Evolutionary conservation across 23 red algal genomes (phyloP).

Genomic region (Chondrus crispus): DNA sequence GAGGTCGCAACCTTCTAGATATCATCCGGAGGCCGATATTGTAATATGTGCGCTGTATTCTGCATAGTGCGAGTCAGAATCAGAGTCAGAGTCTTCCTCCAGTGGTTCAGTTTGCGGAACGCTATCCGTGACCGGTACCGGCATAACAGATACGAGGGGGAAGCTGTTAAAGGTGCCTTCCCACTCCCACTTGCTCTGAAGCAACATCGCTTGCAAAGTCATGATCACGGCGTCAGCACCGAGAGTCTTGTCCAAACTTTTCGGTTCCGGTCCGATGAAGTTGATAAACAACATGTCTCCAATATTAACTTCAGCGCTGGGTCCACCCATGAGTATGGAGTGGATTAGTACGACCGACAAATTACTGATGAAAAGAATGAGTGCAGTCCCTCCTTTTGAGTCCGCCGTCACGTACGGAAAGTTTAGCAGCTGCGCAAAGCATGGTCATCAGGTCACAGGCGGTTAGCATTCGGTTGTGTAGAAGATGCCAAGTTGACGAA

Average conservation of each 20-base stretch:
- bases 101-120: not conserved
- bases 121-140: conserved; percentile 19
- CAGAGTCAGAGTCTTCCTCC: too few species aligned
- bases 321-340: conserved; percentile 7
- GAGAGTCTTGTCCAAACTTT: conserved; percentile 27
- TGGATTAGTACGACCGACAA: conserved; percentile 48
- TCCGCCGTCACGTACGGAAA: conserved; percentile 26
- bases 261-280: conserved; percentile 55
- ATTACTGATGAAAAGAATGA: conserved; percentile 66
- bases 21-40: too few species aligned
- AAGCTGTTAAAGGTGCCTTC: not conserved
- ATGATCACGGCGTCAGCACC: conserved; percentile 46
- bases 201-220: conserved; percentile 18
- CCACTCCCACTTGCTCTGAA: conserved; percentile 56
- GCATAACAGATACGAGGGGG: conserved; percentile 22
- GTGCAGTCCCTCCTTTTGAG: conserved; percentile 22
- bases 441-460: not conserved
- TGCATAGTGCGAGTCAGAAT: too few species aligned
- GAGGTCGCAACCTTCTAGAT: too few species aligned
- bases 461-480: too few species aligned
- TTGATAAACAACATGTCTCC: conserved; percentile 68
- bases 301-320: not conserved
- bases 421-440: conserved; percentile 5
- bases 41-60: too few species aligned
- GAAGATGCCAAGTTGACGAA: too few species aligned